Percentiles rank a stretch among this genome's conserved stretches.
These are phyloP conservation scores for Cladosporium halotolerans DNA, from an alignment of 2,329 filamentous ascomycete species.

Conservation along the genomic window DNA sequence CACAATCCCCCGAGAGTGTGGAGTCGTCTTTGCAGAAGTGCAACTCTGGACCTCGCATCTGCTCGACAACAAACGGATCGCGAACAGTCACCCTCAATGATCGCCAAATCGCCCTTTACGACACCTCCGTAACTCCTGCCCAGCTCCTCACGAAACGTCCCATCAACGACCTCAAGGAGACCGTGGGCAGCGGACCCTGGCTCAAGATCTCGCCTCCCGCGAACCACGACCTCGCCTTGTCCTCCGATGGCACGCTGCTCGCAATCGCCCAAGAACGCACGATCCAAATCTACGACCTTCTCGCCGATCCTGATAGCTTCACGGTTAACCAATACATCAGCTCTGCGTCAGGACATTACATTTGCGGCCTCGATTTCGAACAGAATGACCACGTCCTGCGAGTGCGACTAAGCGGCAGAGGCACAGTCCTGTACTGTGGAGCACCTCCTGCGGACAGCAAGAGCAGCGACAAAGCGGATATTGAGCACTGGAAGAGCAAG, in stretches of 20 bases:
- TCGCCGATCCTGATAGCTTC: slow-evolving; percentile 23
- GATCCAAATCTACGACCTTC: slow-evolving; percentile 31
- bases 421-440: slow-evolving; percentile 30
- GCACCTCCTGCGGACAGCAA: slow-evolving; percentile 16
- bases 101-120: slow-evolving; percentile 26
- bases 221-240: slow-evolving; percentile 27
- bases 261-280: slow-evolving; percentile 30
- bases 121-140: slow-evolving; percentile 19
- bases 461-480: slow-evolving; percentile 11
- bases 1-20: slow-evolving; percentile 16
- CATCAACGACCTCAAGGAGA: slow-evolving; percentile 29
- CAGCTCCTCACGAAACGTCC: slow-evolving; percentile 20
- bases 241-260: slow-evolving; percentile 26
- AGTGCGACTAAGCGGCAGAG: slow-evolving; percentile 28
- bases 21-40: slow-evolving; percentile 16
- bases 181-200: slow-evolving; percentile 28
- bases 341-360: slow-evolving; percentile 29
- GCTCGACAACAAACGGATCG: slow-evolving; percentile 20
- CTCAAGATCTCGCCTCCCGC: slow-evolving; percentile 25
- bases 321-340: slow-evolving; percentile 28
- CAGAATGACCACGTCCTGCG: slow-evolving; percentile 28
- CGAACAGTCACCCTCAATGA: slow-evolving; percentile 25
- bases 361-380: slow-evolving; percentile 31
- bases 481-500: slow-evolving; percentile 30
- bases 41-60: slow-evolving; percentile 17